Conservation (phyloP, 306 rosid species). For the Trifolium fragiferum region DNA sequence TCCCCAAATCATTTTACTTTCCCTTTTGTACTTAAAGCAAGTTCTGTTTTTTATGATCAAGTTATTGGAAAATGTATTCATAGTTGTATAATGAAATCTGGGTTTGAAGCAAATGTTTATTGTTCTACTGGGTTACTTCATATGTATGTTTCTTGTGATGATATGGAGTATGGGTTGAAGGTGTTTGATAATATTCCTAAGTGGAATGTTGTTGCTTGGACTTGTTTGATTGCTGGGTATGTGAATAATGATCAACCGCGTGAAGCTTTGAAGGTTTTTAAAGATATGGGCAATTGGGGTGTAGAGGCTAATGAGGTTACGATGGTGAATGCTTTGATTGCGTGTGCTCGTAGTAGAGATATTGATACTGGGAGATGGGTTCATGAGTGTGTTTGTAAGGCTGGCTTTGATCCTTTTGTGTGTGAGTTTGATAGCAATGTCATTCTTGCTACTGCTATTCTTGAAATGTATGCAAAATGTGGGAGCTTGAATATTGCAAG, state of each 20-base stretch:
- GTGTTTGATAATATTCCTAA: constrained; percentile 71
- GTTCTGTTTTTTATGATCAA: constrained; percentile 45
- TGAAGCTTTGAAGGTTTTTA: constrained; percentile 57
- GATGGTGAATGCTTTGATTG: constrained; percentile 70
- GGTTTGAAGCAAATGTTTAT: constrained; percentile 63
- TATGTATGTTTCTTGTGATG: constrained; percentile 58
- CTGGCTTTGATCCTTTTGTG: constrained; percentile 68
- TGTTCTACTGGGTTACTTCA: constrained; percentile 63
- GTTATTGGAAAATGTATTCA: constrained; percentile 64
- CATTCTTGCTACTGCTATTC: constrained; percentile 70
- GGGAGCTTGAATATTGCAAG: constrained; percentile 68
- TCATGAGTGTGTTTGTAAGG: constrained; percentile 52
- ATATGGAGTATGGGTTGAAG: constrained; percentile 53
- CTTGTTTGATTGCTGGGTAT: constrained; percentile 71
- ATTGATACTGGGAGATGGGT: constrained; percentile 60
- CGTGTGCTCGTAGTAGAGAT: constrained; percentile 72
- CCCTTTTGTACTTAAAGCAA: constrained; percentile 74
- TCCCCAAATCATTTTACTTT: constrained; percentile 74
- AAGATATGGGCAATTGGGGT: constrained; percentile 54
- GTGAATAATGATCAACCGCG: constrained; percentile 45
- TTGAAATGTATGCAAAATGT: constrained; percentile 82
- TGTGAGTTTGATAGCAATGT: constrained; percentile 42
- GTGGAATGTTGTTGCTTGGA: constrained; percentile 85
- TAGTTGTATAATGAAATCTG: constrained; percentile 59
- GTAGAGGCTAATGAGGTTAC: constrained; percentile 76